phyloP scores from a whole-genome alignment of 768 basidiomycete species.

The Suillus tomentosus region DNA sequence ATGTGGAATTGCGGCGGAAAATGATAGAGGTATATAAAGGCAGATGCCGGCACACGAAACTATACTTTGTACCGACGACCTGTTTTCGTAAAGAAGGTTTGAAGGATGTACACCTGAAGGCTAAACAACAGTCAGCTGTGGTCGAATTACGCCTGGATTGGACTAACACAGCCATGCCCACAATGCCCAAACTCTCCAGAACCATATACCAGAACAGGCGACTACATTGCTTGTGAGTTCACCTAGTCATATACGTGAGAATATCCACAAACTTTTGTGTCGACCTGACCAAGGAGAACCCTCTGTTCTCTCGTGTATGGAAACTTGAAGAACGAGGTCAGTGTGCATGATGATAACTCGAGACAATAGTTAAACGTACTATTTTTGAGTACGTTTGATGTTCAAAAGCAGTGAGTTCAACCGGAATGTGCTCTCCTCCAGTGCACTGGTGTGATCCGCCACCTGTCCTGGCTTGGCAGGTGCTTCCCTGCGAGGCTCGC shows the following conservation, averaged over 20 bases:
- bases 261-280: conserved; percentile 68
- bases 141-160: conserved; percentile 9
- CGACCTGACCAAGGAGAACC: conserved; percentile 90
- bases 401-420: conserved; percentile 84
- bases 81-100: conserved; percentile 96
- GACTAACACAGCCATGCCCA: conserved; percentile 87
- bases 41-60: conserved; percentile 4
- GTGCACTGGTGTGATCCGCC: conserved; percentile 85
- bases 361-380: conserved; percentile 54
- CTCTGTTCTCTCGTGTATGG: conserved; percentile 92
- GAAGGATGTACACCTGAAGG: conserved; percentile 87
- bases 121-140: conserved; percentile 40
- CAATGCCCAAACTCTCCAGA: conserved; percentile 73
- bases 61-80: conserved; percentile 89
- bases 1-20: neutral
- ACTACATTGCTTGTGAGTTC: conserved; percentile 38
- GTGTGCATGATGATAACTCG: neutral
- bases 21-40: neutral
- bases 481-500: conserved; percentile 87
- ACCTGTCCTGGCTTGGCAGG: conserved; percentile 89
- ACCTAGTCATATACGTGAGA: neutral
- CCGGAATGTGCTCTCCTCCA: conserved; percentile 96
- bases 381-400: conserved; percentile 92
- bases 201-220: conserved; percentile 94
- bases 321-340: conserved; percentile 53